These are phyloP conservation scores for Pythium insidiosum DNA, from an alignment of 352 stramenopile species.

Conservation along the genomic window DNA sequence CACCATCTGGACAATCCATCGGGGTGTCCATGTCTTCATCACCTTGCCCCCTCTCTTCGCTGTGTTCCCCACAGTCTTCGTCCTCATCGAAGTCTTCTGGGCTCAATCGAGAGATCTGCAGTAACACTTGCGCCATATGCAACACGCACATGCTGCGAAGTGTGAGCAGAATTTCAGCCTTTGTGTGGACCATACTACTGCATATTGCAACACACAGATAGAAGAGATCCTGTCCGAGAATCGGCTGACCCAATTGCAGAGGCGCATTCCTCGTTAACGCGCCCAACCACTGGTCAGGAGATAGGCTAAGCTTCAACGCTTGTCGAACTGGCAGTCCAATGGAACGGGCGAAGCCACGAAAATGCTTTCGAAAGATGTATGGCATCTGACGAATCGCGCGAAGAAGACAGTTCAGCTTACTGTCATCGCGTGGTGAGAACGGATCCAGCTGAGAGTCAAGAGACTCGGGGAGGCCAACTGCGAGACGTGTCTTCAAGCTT, in stretches of 20 bases:
- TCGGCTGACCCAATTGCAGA: constrained; percentile 42
- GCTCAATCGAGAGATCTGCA: constrained; percentile 47
- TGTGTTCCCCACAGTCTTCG: constrained; percentile 6
- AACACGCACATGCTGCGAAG: constrained; percentile 72
- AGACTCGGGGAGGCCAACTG: constrained; percentile 55
- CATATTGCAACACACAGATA: constrained; percentile 68
- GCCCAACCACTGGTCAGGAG: constrained; percentile 38
- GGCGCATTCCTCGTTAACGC: constrained; percentile 34
- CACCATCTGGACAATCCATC: constrained; percentile 1
- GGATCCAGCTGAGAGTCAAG: constrained; percentile 60
- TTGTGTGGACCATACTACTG: constrained; percentile 68
- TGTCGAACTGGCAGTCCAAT: constrained; percentile 39
- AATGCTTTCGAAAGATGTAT: constrained; percentile 46
- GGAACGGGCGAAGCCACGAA: constrained; percentile 37
- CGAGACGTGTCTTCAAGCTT: constrained; percentile 49
- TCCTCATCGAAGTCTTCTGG: constrained; percentile 28
- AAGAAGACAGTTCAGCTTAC: constrained; percentile 65
- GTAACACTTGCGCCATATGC: constrained; percentile 69
- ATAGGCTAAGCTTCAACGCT: constrained; percentile 36
- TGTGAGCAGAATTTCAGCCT: constrained; percentile 72
- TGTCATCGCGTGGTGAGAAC: constrained; percentile 68
- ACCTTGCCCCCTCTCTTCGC: too few relatives aligned
- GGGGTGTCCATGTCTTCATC: constrained; percentile 3
- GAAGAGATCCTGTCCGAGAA: constrained; percentile 71
- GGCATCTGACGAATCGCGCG: constrained; percentile 44